These are phyloP conservation scores for Anthracocystis panici-leucophaei DNA, from an alignment of 1,284 basidiomycete species.

Conservation along the genomic window DNA sequence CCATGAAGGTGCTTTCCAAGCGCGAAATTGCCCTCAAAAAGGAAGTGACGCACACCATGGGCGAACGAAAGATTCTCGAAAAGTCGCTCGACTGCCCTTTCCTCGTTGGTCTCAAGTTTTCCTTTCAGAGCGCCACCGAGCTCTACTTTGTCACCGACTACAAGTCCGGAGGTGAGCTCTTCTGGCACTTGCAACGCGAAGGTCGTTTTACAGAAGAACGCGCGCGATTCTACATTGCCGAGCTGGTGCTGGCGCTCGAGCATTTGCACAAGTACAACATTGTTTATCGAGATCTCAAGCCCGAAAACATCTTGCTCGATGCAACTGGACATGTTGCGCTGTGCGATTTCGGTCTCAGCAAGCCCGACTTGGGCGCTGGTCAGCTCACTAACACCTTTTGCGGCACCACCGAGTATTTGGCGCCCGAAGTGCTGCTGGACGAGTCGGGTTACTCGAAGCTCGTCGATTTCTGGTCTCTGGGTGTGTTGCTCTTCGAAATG, in stretches of 20 bases:
- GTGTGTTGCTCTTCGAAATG: constrained; percentile 78
- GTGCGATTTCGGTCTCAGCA: constrained; percentile 97
- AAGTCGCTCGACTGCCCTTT: constrained; percentile 94
- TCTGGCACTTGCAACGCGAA: constrained; percentile 94
- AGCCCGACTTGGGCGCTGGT: constrained; percentile 91
- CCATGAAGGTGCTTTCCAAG: constrained; percentile 99
- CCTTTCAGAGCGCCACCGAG: constrained; percentile 95
- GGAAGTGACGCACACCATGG: constrained; percentile 98
- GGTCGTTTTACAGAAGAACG: constrained; percentile 94
- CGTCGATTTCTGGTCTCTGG: constrained; percentile 98
- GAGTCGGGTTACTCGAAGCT: constrained; percentile 98
- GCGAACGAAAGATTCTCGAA: constrained; percentile 98
- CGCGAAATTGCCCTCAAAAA: constrained; percentile 99
- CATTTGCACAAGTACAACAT: constrained; percentile 98
- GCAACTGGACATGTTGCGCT: constrained; percentile 98
- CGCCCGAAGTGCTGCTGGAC: constrained; percentile 97
- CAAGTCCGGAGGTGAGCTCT: constrained; percentile 97
- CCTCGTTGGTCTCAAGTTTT: constrained; percentile 97
- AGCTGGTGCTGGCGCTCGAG: constrained; percentile 92
- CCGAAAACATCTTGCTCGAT: constrained; percentile 96
- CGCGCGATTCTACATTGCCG: constrained; percentile 95
- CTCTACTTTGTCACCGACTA: constrained; percentile 98
- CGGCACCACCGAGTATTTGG: constrained; percentile 88
- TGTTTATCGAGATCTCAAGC: constrained; percentile 97
- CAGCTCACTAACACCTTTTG: constrained; percentile 98